phyloP scores from a whole-genome alignment of 2,329 filamentous ascomycete species.

The Samsoniella hepiali region DNA sequence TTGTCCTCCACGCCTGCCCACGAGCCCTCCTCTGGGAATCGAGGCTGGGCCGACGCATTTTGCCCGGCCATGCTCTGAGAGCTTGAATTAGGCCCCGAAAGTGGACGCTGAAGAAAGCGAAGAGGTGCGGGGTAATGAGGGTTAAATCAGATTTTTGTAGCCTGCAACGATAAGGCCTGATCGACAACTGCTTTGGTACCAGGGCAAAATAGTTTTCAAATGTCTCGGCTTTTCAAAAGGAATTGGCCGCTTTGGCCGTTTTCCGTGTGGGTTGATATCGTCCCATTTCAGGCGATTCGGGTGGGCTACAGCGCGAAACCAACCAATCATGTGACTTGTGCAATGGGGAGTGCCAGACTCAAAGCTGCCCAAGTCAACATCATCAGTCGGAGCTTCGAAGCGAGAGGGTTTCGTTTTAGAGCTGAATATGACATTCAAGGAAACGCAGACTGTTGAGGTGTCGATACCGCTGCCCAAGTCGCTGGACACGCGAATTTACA shows the following conservation, averaged over 20 bases:
- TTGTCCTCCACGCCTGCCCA: slow-evolving; percentile 19
- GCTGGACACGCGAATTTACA: slow-evolving; percentile 58
- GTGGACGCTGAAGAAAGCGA: neutral
- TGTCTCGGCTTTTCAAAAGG: neutral
- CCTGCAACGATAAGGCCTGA: neutral
- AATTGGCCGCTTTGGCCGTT: neutral
- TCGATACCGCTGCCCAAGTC: slow-evolving; percentile 60
- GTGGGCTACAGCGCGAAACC: neutral
- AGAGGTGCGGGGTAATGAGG: slow-evolving; percentile 4
- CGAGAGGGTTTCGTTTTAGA: neutral
- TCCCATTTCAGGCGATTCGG: neutral
- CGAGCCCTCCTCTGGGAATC: neutral
- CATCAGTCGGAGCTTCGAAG: neutral
- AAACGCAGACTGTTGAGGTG: slow-evolving; percentile 37
- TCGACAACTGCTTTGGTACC: neutral
- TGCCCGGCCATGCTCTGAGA: slow-evolving; percentile 1
- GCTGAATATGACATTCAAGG: slow-evolving; percentile 26
- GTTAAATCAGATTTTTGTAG: neutral
- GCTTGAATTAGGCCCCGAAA: neutral
- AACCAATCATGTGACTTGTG: slow-evolving; percentile 16
- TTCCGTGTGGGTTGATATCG: slow-evolving; percentile 13
- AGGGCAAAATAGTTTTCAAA: neutral
- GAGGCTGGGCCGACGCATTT: neutral
- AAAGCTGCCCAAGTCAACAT: neutral
- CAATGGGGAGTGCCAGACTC: neutral